Conservation (phyloP, 192 early-diverging fungal genomes). For the Gigaspora rosea region DNA sequence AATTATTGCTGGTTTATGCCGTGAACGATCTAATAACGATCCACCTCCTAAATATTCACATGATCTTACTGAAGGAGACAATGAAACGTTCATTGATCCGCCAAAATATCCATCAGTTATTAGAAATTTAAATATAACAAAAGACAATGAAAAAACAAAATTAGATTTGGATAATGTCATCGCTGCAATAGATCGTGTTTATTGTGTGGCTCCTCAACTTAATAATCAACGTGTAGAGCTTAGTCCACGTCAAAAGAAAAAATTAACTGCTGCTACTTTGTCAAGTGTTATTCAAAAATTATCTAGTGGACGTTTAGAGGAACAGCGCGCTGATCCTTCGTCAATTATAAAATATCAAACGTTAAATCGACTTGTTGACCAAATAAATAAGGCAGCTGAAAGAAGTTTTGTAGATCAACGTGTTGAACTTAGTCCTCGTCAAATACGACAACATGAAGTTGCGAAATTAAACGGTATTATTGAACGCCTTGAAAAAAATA, state of each 20-base stretch:
- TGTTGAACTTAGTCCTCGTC: conserved; percentile 43
- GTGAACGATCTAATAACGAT: conserved; percentile 24
- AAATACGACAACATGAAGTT: conserved; percentile 45
- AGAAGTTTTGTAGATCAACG: conserved; percentile 52
- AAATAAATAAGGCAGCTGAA: conserved; percentile 49
- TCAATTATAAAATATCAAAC: conserved; percentile 38
- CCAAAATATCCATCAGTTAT: conserved; percentile 15
- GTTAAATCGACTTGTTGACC: conserved; percentile 49
- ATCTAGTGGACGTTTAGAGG: conserved; percentile 45
- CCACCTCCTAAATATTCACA: conserved; percentile 34
- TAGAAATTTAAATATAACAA: background rate
- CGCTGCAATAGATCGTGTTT: conserved; percentile 54
- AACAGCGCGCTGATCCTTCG: conserved; percentile 38
- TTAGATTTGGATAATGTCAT: conserved; percentile 56
- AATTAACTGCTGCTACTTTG: conserved; percentile 48
- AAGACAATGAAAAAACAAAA: conserved; percentile 48
- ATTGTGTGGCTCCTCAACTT: conserved; percentile 49
- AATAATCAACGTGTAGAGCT: conserved; percentile 58
- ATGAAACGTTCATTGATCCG: background rate
- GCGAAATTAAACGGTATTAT: conserved; percentile 45
- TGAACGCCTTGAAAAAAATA: conserved; percentile 43
- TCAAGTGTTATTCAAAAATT: conserved; percentile 46
- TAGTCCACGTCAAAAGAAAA: conserved; percentile 44
- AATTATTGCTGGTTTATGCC: conserved; percentile 29
- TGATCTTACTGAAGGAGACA: background rate